A percentile compares a stretch with the other conserved stretches of the same genome.
Evolutionary conservation across 163 green algal genomes (phyloP).

Genomic region (Trebouxiophyceae sp.): DNA sequence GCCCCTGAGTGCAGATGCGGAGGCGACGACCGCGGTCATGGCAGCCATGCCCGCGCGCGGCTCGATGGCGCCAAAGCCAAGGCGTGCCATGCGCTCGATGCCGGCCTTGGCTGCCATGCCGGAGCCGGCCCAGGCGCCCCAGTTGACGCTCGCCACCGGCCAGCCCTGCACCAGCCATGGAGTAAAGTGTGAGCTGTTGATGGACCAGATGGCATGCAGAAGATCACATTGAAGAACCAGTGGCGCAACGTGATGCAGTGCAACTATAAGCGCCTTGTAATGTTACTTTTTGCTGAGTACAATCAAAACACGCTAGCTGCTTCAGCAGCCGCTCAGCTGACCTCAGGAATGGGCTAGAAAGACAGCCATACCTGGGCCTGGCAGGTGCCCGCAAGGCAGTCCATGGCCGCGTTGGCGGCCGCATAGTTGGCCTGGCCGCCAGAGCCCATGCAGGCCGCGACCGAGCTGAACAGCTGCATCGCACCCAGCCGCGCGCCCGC

Average conservation of each 20-base stretch:
- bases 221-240: too few relatives aligned
- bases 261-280: too few relatives aligned
- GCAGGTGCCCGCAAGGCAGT: constrained; percentile 16
- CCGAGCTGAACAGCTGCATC: constrained; percentile 35
- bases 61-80: constrained; percentile 70
- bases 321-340: too few relatives aligned
- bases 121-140: constrained; percentile 43
- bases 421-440: constrained; percentile 47
- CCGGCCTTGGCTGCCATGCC: constrained; percentile 40
- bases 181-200: too few relatives aligned
- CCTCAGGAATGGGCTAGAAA: too few relatives aligned
- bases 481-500: neutral
- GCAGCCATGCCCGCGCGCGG: constrained; percentile 45
- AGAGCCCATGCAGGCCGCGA: constrained; percentile 35
- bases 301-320: too few relatives aligned
- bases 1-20: too few relatives aligned
- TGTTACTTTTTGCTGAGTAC: too few relatives aligned
- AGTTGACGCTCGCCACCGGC: constrained; percentile 31
- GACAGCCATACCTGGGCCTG: constrained; percentile 15
- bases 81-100: constrained; percentile 54
- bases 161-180: constrained; percentile 3
- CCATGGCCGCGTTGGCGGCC: constrained; percentile 40
- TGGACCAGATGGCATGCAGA: too few relatives aligned
- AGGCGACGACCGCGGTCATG: constrained; percentile 39
- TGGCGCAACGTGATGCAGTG: too few relatives aligned